Percentiles rank a stretch among this genome's conserved stretches.
Conservation (phyloP, 1,284 basidiomycete genomes). For the Baeospora myosura region DNA sequence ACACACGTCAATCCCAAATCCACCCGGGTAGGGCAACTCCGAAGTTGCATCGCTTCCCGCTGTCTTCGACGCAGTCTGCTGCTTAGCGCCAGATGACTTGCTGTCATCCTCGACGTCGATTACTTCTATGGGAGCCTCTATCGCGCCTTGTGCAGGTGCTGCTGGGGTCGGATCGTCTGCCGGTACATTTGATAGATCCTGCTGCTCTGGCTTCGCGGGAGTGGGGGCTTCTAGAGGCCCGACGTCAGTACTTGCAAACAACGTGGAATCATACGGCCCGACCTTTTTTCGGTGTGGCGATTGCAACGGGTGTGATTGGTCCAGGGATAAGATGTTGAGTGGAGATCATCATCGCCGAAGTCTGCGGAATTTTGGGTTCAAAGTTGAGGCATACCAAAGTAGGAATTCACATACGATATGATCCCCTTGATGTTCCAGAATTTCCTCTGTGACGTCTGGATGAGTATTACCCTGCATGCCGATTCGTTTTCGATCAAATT, state of each 20-base stretch:
- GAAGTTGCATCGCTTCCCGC: conserved; percentile 5
- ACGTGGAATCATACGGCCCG: neutral
- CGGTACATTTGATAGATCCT: conserved; percentile 12
- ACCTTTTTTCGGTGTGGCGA: neutral
- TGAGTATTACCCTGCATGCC: conserved; percentile 40
- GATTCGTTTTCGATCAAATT: conserved; percentile 74
- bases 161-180: conserved; percentile 26
- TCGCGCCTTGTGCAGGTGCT: conserved; percentile 20
- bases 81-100: conserved; percentile 23
- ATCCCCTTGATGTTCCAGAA: conserved; percentile 57
- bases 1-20: conserved; percentile 59
- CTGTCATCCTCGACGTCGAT: conserved; percentile 46
- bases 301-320: conserved; percentile 15
- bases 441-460: conserved; percentile 64
- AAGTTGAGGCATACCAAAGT: conserved; percentile 2
- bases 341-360: conserved; percentile 72
- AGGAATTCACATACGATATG: conserved; percentile 42
- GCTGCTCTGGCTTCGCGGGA: no score
- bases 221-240: conserved; percentile 1
- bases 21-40: conserved; percentile 6
- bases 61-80: conserved; percentile 11
- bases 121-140: conserved; percentile 37
- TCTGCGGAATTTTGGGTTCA: conserved; percentile 10
- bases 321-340: conserved; percentile 71
- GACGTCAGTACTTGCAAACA: conserved; percentile 6